A percentile compares a stretch with the other conserved stretches of the same genome.
These are phyloP conservation scores for Diplodia scrobiculata DNA, from an alignment of 2,329 filamentous ascomycete genomes.

Conservation along the genomic window DNA sequence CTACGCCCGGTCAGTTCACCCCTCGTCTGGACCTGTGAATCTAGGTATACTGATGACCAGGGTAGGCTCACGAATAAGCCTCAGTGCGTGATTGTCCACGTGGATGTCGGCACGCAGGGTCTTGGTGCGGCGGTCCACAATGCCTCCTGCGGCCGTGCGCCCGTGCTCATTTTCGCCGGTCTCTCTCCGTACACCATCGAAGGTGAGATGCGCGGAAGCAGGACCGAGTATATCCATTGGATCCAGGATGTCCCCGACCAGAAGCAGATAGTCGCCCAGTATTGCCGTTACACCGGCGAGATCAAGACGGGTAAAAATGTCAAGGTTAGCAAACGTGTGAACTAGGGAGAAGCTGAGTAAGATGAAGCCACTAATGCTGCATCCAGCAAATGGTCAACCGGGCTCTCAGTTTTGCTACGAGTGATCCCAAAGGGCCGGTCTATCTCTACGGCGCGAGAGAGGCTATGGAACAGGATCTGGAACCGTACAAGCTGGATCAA, in stretches of 20 bases:
- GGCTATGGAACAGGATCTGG: conserved; percentile 79
- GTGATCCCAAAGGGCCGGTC: conserved; percentile 75
- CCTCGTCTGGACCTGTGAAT: too few relatives aligned
- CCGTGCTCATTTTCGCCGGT: conserved; percentile 76
- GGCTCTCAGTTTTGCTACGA: conserved; percentile 77
- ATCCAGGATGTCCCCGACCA: conserved; percentile 83
- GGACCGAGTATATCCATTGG: conserved; percentile 85
- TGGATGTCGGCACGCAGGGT: conserved; percentile 78
- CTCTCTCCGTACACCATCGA: conserved; percentile 75
- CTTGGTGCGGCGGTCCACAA: conserved; percentile 79
- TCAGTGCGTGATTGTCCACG: conserved; percentile 75
- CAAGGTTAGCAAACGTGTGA: conserved; percentile 52
- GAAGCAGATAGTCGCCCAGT: conserved; percentile 77
- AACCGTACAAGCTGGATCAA: conserved; percentile 61
- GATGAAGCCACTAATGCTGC: neutral
- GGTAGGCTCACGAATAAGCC: conserved; percentile 64
- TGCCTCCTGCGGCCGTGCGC: conserved; percentile 71
- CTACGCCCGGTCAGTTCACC: conserved; percentile 56
- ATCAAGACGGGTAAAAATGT: conserved; percentile 82
- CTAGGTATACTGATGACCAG: neutral
- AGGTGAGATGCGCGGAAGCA: conserved; percentile 69
- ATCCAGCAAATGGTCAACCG: conserved; percentile 75
- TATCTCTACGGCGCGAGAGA: conserved; percentile 78
- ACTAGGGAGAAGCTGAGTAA: neutral
- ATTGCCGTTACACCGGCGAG: conserved; percentile 80